These are phyloP conservation scores for Sclerotinia borealis DNA, from an alignment of 2,329 filamentous ascomycete genomes.

Conservation along the genomic window DNA sequence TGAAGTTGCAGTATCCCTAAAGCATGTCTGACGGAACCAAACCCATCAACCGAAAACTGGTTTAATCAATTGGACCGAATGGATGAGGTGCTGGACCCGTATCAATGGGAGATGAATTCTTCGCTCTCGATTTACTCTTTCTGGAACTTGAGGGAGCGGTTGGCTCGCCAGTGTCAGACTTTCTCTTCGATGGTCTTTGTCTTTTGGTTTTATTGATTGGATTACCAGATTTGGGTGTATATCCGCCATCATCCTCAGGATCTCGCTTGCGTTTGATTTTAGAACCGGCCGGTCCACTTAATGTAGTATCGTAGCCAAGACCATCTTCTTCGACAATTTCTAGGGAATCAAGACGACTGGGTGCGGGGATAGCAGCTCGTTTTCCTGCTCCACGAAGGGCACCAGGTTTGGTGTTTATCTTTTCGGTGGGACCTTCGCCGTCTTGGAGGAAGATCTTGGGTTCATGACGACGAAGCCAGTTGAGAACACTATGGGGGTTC, in stretches of 20 bases:
- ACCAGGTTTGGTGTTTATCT: conserved; percentile 36
- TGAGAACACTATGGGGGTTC: conserved; percentile 90
- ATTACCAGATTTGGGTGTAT: conserved; percentile 50
- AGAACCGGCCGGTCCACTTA: conserved; percentile 18
- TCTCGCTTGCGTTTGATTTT: conserved; percentile 38
- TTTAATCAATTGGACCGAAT: conserved; percentile 9
- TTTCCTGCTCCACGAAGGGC: conserved; percentile 33
- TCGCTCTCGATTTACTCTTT: conserved; percentile 10
- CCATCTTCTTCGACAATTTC: conserved; percentile 35
- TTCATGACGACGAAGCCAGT: conserved; percentile 84
- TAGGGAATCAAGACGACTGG: conserved; percentile 29
- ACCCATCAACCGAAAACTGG: neutral
- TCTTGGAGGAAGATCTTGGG: conserved; percentile 76
- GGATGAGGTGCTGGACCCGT: conserved; percentile 1
- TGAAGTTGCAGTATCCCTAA: neutral
- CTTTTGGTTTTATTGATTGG: conserved; percentile 28
- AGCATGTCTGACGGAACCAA: neutral
- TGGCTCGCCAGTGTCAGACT: conserved; percentile 7
- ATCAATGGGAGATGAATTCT: conserved; percentile 1
- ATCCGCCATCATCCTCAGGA: conserved; percentile 51
- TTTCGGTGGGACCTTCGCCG: conserved; percentile 35
- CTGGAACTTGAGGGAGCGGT: conserved; percentile 2
- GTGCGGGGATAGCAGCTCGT: conserved; percentile 30
- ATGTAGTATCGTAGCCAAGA: conserved; percentile 30
- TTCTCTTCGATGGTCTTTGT: conserved; percentile 27